Evolutionary conservation across 176 grass and related monocot genomes (phyloP), one percentile per base, ranked within the genome.

Genomic region (Triticum urartu): DNA sequence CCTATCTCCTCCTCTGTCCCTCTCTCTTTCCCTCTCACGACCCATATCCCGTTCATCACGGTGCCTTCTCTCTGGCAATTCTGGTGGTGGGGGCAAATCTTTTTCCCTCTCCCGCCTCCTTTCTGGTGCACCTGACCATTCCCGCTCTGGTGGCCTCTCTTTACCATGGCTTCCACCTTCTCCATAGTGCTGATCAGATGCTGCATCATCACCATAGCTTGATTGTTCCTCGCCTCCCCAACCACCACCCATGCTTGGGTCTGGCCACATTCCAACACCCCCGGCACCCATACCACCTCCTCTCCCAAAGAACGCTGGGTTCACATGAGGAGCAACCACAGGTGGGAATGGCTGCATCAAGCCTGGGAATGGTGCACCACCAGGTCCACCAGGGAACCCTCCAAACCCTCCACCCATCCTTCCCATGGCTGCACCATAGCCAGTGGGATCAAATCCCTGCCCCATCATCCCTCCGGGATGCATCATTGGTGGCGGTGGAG

Each of bases 201-300:
- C 93, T 11, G 91, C 93, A 93, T 95, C 93, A 87, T 95, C 93
- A 25, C 93, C 89, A 77, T 95, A 95, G 85, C 93, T 95, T 21
- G 88, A 89, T 75, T 95, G 93, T 32, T 95, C 88, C 85, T 92
- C 93, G 43, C 93, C 93, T 12, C 87, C 93, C 93, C 93, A 93
- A 66, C 83, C 86, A 66, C 86, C 86, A 35, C 93, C 93, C 88
- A 95, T 92, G 80, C 64, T 91, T 7, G 84, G 91, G 47, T 95
- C 93, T 7, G 90, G 83, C 93, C 93, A 95, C 93, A 95, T 95
- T 22, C 93, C 93, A 78, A 79, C 80, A 28, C 88, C 90, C 11
- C 72, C 88, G 18, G 80, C 77, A 64, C 85, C 91, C 84, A 73
- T 81, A 62, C 89, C 89, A 21, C 91, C 93, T 5, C 93, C 86